Base-by-base conservation (phyloP, 257 asterid species). In the Salvia rosmarinus region DNA sequence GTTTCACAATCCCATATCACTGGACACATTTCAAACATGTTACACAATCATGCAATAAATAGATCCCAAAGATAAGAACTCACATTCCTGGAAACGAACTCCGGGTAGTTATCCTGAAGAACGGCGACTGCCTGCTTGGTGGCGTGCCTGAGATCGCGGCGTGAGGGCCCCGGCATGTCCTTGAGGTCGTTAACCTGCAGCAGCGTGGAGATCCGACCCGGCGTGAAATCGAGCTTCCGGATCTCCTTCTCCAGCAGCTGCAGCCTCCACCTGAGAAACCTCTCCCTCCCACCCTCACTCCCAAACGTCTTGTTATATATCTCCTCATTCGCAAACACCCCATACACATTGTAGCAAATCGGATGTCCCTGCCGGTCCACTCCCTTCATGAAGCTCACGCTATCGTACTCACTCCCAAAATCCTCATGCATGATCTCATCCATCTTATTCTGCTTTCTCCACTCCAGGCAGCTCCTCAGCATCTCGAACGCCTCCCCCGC, bases 51-150 rank as follows among this genome's bases (percentile, higher is more conserved):
- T 25, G 30, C 30, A 25, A 25, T 25, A 25, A 3, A 25, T 25
- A 52, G 59, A 9, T 3, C 1, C 11, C 6, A 34, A 25, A 25
- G 3, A 25, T 3, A 34, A 43, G 37, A 21, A 7, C 85, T 81
- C 44, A 87, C 96, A 68, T 89, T 89, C 71, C 79, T 78, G 7
- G 85, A 73, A 9, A 89, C 88, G 65, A 89, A 79, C 63, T 87
- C 96, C 3, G 96, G 94, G 55, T 87, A 89, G 67, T 89, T 87
- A 13, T 89, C 88, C 70, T 85, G 89, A 23, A 86, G 85, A 77
- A 82, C 70, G 2, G 58, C 82, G 34, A 90, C 77, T 0, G 88
- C 89, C 5, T 71, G 72, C 39, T 60, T 89, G 2, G 77, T 71
- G 16, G 91, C 86, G 16, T 65, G 70, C 20, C 92, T 73, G 11